Percentiles rank a stretch among this genome's conserved stretches.
These are phyloP conservation scores for Dalbergia cultrata DNA, from an alignment of 306 rosid species.

Conservation along the genomic window DNA sequence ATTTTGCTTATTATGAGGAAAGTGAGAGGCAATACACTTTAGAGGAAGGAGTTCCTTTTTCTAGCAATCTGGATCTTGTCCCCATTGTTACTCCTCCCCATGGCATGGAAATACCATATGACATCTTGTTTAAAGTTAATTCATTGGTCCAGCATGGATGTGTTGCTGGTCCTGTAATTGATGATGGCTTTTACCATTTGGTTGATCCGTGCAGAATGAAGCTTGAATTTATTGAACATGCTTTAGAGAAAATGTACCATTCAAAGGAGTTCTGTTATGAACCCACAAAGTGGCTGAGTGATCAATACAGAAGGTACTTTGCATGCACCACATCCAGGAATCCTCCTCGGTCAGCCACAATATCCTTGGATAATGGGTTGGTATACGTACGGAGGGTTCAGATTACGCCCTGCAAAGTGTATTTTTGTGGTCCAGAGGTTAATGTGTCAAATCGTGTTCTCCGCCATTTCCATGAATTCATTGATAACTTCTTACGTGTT, in stretches of 20 bases:
- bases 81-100: constrained; percentile 74
- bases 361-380: constrained; percentile 73
- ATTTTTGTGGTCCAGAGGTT: constrained; percentile 80
- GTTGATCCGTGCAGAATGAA: constrained; percentile 60
- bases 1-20: constrained; percentile 67
- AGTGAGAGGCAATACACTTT: constrained; percentile 46
- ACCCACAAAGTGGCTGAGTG: constrained; percentile 70
- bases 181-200: constrained; percentile 59
- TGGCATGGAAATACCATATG: constrained; percentile 63
- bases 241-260: constrained; percentile 65
- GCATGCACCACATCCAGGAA: constrained; percentile 32
- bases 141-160: constrained; percentile 71
- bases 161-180: constrained; percentile 74
- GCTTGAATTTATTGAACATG: constrained; percentile 57
- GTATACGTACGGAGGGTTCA: constrained; percentile 79
- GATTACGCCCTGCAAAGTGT: constrained; percentile 76
- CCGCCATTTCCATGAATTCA: constrained; percentile 53
- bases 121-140: constrained; percentile 73
- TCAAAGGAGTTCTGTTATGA: constrained; percentile 73
- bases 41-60: constrained; percentile 58
- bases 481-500: constrained; percentile 79
- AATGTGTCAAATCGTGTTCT: constrained; percentile 90
- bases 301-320: constrained; percentile 59
- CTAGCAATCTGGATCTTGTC: constrained; percentile 56
- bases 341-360: constrained; percentile 57